These are phyloP conservation scores for Verticillium longisporum DNA, from an alignment of 2,329 filamentous ascomycete genomes.

Conservation along the genomic window DNA sequence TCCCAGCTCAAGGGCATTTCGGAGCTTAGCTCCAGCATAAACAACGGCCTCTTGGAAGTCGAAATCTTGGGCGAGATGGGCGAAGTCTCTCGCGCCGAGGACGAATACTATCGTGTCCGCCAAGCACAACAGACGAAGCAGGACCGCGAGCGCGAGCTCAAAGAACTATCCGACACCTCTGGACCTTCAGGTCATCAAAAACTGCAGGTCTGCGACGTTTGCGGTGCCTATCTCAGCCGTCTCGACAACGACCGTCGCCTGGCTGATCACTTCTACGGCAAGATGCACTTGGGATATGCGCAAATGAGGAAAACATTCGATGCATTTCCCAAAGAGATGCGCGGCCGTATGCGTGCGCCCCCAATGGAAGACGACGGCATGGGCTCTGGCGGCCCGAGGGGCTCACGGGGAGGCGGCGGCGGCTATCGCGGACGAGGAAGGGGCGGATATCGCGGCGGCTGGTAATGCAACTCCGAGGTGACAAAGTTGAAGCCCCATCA, in stretches of 20 bases:
- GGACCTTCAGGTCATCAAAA: slow-evolving; percentile 96
- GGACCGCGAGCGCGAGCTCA: slow-evolving; percentile 81
- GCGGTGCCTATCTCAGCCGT: slow-evolving; percentile 85
- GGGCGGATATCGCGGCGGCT: slow-evolving; percentile 42
- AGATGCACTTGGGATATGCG: slow-evolving; percentile 98
- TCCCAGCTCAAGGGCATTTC: slow-evolving; percentile 70
- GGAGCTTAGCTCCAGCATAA: slow-evolving; percentile 71
- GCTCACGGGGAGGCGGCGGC: slow-evolving; percentile 44
- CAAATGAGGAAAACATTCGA: slow-evolving; percentile 96
- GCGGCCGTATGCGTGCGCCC: slow-evolving; percentile 57
- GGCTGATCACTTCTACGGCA: slow-evolving; percentile 97
- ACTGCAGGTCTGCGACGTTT: slow-evolving; percentile 96
- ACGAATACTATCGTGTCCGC: slow-evolving; percentile 81
- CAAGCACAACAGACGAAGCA: slow-evolving; percentile 75
- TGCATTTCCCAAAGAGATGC: slow-evolving; percentile 78
- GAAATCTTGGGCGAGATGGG: slow-evolving; percentile 77
- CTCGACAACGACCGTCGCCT: slow-evolving; percentile 91
- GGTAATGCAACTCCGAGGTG: slow-evolving; percentile 22
- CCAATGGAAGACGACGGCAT: slow-evolving; percentile 40
- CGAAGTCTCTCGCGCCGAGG: slow-evolving; percentile 73
- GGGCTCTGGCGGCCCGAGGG: slow-evolving; percentile 40
- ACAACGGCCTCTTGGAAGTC: slow-evolving; percentile 77
- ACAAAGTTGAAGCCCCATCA: neutral
- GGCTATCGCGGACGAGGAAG: slow-evolving; percentile 45
- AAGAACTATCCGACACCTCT: slow-evolving; percentile 82